Percentiles rank a stretch among this genome's conserved stretches.
Evolutionary conservation across 345 rosid genomes (phyloP).

Genomic region (Clarkia xantiana): DNA sequence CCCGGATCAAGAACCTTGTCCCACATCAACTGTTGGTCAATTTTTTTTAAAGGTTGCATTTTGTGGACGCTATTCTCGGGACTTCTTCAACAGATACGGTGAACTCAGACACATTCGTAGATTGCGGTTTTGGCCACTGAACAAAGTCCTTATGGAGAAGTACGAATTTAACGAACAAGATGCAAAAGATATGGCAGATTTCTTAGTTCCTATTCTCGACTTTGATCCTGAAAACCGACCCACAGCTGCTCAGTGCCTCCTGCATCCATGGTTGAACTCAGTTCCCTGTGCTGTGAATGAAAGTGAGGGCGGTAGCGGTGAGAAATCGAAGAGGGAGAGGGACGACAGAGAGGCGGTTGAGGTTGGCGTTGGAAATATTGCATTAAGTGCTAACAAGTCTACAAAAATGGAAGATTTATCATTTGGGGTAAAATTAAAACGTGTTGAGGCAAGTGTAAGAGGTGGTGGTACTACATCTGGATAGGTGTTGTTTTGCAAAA

Average conservation of each 20-base stretch:
- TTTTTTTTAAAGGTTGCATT: constrained; percentile 36
- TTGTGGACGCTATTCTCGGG: constrained; percentile 60
- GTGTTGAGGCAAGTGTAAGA: too few relatives aligned
- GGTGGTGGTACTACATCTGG: too few relatives aligned
- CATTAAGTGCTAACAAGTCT: constrained; percentile 23
- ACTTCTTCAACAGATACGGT: constrained; percentile 57
- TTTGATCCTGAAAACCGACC: constrained; percentile 65
- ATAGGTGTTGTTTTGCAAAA: too few relatives aligned
- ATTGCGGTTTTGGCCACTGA: constrained; percentile 56
- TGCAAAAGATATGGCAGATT: constrained; percentile 41
- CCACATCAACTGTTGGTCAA: background rate
- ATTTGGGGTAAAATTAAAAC: too few relatives aligned
- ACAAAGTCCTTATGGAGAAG: constrained; percentile 51
- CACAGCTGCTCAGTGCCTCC: constrained; percentile 53
- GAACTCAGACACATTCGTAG: constrained; percentile 60
- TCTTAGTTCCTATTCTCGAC: constrained; percentile 51
- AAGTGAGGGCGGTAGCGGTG: constrained; percentile 20
- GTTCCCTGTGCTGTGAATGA: constrained; percentile 22
- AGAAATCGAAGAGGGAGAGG: constrained; percentile 21
- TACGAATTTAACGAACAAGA: constrained; percentile 48
- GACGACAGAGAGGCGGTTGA: constrained; percentile 53
- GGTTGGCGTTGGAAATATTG: constrained; percentile 40
- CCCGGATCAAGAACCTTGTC: too few relatives aligned
- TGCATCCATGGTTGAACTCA: constrained; percentile 48
- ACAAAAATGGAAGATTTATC: too few relatives aligned